Evolutionary conservation across 2,329 filamentous ascomycete genomes (phyloP).

Genomic region (Polytolypa hystricis): DNA sequence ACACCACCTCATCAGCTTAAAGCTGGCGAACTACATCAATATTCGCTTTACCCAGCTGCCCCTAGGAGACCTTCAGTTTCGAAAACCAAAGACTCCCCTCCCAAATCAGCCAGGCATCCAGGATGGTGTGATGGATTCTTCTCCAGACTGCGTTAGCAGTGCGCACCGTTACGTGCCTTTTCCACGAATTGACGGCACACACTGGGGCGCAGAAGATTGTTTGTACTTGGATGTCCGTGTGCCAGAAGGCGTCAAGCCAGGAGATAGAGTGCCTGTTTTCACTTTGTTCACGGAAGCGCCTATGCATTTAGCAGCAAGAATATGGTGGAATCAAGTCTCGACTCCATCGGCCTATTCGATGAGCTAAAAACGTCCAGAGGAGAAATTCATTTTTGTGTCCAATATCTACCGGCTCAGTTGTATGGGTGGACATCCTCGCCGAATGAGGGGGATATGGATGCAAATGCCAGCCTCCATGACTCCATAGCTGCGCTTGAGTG

Average conservation of each 20-base stretch:
- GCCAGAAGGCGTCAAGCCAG: constrained; percentile 3
- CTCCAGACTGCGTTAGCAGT: constrained; percentile 8
- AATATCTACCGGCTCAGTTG: constrained; percentile 6
- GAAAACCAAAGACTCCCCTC: constrained; percentile 7
- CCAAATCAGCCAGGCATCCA: constrained; percentile 4
- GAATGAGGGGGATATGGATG: constrained; percentile 1
- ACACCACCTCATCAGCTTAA: constrained; percentile 5
- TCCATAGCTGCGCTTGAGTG: constrained; percentile 21
- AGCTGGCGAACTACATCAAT: constrained; percentile 10
- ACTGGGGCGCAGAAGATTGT: constrained; percentile 8
- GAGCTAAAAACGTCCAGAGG: constrained; percentile 1
- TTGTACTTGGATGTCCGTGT: constrained; percentile 9
- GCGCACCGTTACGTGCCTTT: neutral
- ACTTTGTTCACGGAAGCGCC: constrained; percentile 6
- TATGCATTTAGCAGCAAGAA: constrained; percentile 6
- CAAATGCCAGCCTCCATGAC: constrained; percentile 7
- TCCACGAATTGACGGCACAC: constrained; percentile 1
- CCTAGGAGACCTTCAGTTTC: constrained; percentile 6
- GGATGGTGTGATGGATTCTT: constrained; percentile 1
- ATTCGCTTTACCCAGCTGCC: constrained; percentile 13
- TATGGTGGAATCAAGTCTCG: neutral
- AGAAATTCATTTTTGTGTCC: constrained; percentile 5
- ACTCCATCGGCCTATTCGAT: constrained; percentile 5
- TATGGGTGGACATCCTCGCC: constrained; percentile 6
- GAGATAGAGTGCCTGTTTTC: constrained; percentile 7